phyloP scores from a whole-genome alignment of 352 stramenopile species.

The Globisporangium cylindrosporum region DNA sequence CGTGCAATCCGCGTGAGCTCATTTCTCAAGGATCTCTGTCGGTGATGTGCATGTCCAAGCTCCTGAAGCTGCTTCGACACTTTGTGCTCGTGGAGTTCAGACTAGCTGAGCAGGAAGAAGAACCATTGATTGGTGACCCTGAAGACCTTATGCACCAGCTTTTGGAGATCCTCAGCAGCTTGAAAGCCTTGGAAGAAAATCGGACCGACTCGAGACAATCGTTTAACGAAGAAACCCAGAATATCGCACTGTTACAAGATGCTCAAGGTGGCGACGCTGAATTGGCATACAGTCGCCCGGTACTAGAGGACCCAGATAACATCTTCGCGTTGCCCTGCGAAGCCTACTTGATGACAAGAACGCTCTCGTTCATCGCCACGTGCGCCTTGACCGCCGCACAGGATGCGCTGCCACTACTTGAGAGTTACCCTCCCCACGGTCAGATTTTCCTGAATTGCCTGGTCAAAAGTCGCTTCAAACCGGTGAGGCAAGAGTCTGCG shows the following conservation, averaged over 20 bases:
- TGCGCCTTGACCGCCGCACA: constrained; percentile 28
- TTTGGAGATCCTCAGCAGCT: constrained; percentile 34
- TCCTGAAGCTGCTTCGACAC: constrained; percentile 71
- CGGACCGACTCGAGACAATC: background rate
- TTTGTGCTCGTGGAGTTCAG: constrained; percentile 56
- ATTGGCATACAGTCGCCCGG: constrained; percentile 32
- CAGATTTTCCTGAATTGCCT: constrained; percentile 44
- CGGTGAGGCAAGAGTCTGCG: constrained; percentile 47
- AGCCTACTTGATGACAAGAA: constrained; percentile 54
- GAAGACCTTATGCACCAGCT: constrained; percentile 41
- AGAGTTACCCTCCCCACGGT: constrained; percentile 34
- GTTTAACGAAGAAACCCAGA: too few species aligned
- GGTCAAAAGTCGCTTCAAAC: constrained; percentile 41
- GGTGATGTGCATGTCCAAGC: constrained; percentile 64
- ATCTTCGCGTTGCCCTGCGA: constrained; percentile 40
- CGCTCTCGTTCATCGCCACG: constrained; percentile 51
- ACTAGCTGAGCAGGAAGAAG: constrained; percentile 29
- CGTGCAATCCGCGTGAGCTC: constrained; percentile 29
- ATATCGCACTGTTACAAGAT: background rate
- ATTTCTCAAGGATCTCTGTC: constrained; percentile 41
- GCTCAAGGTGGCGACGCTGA: constrained; percentile 15
- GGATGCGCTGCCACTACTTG: constrained; percentile 33
- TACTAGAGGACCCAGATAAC: constrained; percentile 49
- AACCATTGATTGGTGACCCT: constrained; percentile 19
- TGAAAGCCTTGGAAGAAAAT: constrained; percentile 26